phyloP scores from a whole-genome alignment of 2,329 filamentous ascomycete genomes.

The Penicillium sp. region DNA sequence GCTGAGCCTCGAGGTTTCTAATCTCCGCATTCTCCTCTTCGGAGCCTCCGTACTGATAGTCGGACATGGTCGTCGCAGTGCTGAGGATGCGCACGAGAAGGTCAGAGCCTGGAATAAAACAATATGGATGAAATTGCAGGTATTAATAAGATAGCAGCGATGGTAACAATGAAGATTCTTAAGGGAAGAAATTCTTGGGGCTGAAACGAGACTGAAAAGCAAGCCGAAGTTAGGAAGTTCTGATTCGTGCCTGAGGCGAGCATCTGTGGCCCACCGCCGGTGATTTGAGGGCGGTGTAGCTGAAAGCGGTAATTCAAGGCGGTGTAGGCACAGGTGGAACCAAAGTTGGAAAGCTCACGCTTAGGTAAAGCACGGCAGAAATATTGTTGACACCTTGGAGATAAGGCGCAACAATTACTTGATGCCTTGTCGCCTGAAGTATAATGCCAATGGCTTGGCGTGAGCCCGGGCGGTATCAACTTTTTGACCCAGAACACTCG shows the following conservation, averaged over 20 bases:
- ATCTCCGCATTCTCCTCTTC: slow-evolving; percentile 82
- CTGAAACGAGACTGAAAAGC: slow-evolving; percentile 5
- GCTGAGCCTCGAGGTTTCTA: slow-evolving; percentile 71
- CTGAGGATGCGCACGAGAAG: slow-evolving; percentile 7
- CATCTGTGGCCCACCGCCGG: background rate
- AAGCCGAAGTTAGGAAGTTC: slow-evolving; percentile 4
- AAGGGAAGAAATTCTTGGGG: slow-evolving; percentile 6
- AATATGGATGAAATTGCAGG: background rate
- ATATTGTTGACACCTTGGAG: background rate
- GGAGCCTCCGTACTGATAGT: slow-evolving; percentile 69
- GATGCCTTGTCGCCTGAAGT: background rate
- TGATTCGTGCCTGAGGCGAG: slow-evolving; percentile 2
- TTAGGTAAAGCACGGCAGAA: background rate
- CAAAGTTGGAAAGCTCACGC: too few species aligned
- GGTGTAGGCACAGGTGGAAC: too few species aligned
- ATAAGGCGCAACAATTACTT: background rate
- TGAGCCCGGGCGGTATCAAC: slow-evolving; percentile 5
- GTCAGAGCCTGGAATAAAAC: background rate
- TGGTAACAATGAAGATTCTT: slow-evolving; percentile 13
- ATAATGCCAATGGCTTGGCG: background rate
- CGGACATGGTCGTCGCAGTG: slow-evolving; percentile 55
- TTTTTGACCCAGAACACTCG: slow-evolving; percentile 5
- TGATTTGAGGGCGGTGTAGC: background rate
- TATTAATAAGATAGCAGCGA: slow-evolving; percentile 3
- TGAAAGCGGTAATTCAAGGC: background rate